Base-by-base conservation (phyloP, 176 grass and related monocot species). In the Ampelocalamus luodianensis region DNA sequence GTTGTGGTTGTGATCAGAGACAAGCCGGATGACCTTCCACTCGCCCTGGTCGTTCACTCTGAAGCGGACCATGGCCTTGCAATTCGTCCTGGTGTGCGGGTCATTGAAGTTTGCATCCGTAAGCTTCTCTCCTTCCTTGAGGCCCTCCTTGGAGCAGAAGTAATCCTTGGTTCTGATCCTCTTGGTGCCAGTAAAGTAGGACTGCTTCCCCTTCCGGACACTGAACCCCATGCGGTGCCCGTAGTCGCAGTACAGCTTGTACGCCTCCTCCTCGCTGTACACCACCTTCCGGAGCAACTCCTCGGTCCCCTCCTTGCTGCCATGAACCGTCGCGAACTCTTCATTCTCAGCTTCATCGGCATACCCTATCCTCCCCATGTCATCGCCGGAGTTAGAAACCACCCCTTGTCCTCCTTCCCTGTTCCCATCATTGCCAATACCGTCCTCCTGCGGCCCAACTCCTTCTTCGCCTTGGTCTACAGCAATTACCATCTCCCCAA, bases 81-180 rank as follows among this genome's bases (percentile, higher is more conserved):
- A 92, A n/a, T 90, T 92, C 16, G 93, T 95, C 80, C 93, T 82
- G 68, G 93, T 95, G 56, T 95, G 90, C 0, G 90, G 93, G 44
- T 95, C 90, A 4, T 92, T 90, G 86, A 88, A 95, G 71, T 92
- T 92, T 0, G 88, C 68, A 5, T 95, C 88, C 0, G 85, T 95
- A 48, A 92, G 89, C 38, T 89, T 88, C 54, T 95, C 93, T 42
- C 82, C 90, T 76, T 95, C 90, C 79, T 90, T 95, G 29, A 90
- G 74, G 17, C 93, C 93, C 80, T 95, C 93, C 72, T 95, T 95
- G 67, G 93, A 95, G 88, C 93, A 95, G 88, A 90, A 95, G 44
- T 95, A 95, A 74, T 95, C 93, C 83, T 95, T 95, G 39, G 93
- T 92, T 38, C 93, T 79, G 48, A 95, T 90, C 86, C 78, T 83